Conservation (phyloP, 1,139 yeast genomes). For the Debaryomyces nepalensis region DNA sequence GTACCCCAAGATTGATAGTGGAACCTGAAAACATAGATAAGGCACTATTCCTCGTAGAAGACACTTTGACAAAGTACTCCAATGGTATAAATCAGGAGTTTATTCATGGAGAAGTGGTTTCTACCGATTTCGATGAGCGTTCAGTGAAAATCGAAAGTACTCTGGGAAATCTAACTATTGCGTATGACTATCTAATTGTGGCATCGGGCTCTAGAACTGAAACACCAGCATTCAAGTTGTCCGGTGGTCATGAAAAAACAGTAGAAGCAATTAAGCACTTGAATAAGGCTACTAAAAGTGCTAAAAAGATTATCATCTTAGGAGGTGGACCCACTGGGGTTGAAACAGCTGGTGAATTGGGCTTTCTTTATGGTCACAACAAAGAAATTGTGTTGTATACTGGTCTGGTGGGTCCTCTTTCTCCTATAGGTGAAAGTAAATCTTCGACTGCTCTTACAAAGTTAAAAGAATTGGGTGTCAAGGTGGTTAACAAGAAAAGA, state of each 20-base stretch:
- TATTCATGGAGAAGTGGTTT: constrained; percentile 24
- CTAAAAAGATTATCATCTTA: constrained; percentile 29
- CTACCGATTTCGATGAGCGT: constrained; percentile 23
- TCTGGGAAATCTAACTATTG: constrained; percentile 17
- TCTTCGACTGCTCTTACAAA: constrained; percentile 21
- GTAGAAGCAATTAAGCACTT: constrained; percentile 18
- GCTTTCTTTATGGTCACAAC: constrained; percentile 18
- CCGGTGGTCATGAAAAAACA: constrained; percentile 17
- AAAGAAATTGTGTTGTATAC: constrained; percentile 28
- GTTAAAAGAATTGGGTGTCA: constrained; percentile 25
- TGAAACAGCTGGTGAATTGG: constrained; percentile 36
- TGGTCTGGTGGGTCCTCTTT: constrained; percentile 27
- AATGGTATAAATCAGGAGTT: constrained; percentile 15
- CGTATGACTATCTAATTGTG: constrained; percentile 31
- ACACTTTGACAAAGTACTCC: constrained; percentile 17
- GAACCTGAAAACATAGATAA: constrained; percentile 24
- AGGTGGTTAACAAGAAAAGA: constrained; percentile 23
- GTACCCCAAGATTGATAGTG: constrained; percentile 31
- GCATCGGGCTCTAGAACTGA: constrained; percentile 31
- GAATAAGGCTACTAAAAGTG: constrained; percentile 18
- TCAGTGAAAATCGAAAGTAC: constrained; percentile 16
- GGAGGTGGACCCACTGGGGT: constrained; percentile 42
- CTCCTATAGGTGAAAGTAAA: constrained; percentile 16
- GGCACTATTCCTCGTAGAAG: constrained; percentile 20
- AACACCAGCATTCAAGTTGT: constrained; percentile 26